These are phyloP conservation scores for Colletotrichum trifolii DNA, from an alignment of 2,329 filamentous ascomycete species.

Conservation along the genomic window DNA sequence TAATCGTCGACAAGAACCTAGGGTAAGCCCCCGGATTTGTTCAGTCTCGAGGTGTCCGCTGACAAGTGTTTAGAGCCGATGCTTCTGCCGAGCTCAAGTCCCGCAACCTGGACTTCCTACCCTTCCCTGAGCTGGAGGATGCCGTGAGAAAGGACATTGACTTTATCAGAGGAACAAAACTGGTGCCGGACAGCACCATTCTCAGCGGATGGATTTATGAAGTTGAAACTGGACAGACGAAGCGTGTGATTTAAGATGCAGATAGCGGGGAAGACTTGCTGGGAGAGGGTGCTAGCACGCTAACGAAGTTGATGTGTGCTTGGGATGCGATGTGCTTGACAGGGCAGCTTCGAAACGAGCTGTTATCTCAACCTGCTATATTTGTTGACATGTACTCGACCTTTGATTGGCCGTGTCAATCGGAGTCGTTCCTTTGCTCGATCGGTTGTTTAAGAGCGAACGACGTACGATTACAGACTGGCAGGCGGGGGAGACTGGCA, in stretches of 20 bases:
- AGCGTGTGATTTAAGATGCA: slow-evolving; percentile 42
- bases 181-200: slow-evolving; percentile 68
- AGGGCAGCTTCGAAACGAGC: no score
- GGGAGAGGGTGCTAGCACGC: neutral
- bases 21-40: slow-evolving; percentile 48
- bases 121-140: slow-evolving; percentile 72
- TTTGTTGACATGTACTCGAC: no score
- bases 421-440: no score
- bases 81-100: slow-evolving; percentile 40
- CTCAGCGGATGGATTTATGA: slow-evolving; percentile 84
- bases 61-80: slow-evolving; percentile 30
- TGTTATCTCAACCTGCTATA: no score
- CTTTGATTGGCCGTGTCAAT: no score
- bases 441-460: no score
- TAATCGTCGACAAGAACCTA: slow-evolving; percentile 64
- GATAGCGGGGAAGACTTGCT: neutral
- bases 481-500: neutral
- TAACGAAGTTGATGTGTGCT: no score
- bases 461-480: neutral
- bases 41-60: slow-evolving; percentile 37
- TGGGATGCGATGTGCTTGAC: no score
- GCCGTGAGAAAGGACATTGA: slow-evolving; percentile 75
- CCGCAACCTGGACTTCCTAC: slow-evolving; percentile 67
- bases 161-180: slow-evolving; percentile 67
- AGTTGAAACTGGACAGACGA: slow-evolving; percentile 74